phyloP scores from a whole-genome alignment of 1,139 yeast species.

The Kluyveromyces marxianus region DNA sequence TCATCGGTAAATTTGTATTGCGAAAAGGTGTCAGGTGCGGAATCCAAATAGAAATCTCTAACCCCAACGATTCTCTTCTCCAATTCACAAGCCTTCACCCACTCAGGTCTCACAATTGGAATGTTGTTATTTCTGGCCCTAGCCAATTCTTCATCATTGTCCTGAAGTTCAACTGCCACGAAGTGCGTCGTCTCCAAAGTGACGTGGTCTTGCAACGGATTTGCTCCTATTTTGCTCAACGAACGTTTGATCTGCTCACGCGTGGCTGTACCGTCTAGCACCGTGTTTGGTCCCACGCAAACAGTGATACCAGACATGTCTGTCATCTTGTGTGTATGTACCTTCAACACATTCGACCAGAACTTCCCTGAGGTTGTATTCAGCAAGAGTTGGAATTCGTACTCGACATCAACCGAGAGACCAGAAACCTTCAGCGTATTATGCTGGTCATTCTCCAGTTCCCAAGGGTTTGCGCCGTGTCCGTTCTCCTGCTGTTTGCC shows the following conservation, averaged over 20 bases:
- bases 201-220: constrained; percentile 64
- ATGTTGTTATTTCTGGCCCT: constrained; percentile 83
- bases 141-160: constrained; percentile 33
- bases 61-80: constrained; percentile 92
- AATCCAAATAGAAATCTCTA: constrained; percentile 64
- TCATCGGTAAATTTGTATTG: constrained; percentile 27
- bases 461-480: too few relatives aligned
- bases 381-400: constrained; percentile 70
- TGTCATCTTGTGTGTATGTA: constrained; percentile 92
- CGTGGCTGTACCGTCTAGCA: constrained; percentile 47
- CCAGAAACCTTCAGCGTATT: constrained; percentile 87
- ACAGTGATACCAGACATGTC: constrained; percentile 89
- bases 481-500: constrained; percentile 59
- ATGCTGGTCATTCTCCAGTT: too few relatives aligned
- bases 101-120: constrained; percentile 93
- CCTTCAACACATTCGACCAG: constrained; percentile 57
- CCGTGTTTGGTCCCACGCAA: constrained; percentile 75
- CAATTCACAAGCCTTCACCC: constrained; percentile 89
- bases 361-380: constrained; percentile 86
- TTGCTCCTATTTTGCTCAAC: constrained; percentile 71
- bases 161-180: constrained; percentile 48
- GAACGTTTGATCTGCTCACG: constrained; percentile 56
- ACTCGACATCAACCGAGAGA: constrained; percentile 76
- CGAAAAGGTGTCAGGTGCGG: constrained; percentile 30
- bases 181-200: constrained; percentile 92